phyloP scores from a whole-genome alignment of 1,284 basidiomycete species.

The Meira nashicola region DNA sequence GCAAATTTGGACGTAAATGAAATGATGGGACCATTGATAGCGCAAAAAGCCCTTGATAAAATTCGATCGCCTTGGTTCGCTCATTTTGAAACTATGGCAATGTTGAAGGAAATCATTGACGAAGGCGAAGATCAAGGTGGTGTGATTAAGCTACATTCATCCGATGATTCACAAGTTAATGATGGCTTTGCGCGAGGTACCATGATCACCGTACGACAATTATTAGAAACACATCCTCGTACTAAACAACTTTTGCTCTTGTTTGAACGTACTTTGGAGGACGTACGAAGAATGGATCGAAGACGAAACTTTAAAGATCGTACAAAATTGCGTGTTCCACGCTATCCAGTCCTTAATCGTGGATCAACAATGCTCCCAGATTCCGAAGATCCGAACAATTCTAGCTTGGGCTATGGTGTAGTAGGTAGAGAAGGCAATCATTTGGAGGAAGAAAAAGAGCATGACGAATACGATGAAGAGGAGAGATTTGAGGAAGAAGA shows the following conservation, averaged over 20 bases:
- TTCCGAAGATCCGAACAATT: no score
- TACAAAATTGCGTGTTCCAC: no score
- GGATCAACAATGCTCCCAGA: background rate
- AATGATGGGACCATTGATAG: background rate
- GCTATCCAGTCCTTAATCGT: background rate
- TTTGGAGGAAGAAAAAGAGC: background rate
- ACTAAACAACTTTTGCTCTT: background rate
- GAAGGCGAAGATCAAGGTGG: background rate
- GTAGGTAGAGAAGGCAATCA: no score
- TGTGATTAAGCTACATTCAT: no score
- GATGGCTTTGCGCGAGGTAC: background rate
- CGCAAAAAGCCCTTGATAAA: background rate
- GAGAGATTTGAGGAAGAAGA: background rate
- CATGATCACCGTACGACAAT: background rate
- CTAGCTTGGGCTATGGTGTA: no score
- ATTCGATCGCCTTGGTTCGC: background rate
- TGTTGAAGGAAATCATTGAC: background rate
- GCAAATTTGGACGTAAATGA: no score
- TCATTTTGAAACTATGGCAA: constrained; percentile 1
- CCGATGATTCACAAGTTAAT: no score
- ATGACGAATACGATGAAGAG: background rate
- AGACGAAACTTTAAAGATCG: background rate
- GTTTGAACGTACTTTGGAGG: background rate
- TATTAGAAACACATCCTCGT: background rate
- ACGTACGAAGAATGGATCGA: background rate